Base-by-base conservation (phyloP, 257 asterid genomes). In the Nicotiana otophora region DNA sequence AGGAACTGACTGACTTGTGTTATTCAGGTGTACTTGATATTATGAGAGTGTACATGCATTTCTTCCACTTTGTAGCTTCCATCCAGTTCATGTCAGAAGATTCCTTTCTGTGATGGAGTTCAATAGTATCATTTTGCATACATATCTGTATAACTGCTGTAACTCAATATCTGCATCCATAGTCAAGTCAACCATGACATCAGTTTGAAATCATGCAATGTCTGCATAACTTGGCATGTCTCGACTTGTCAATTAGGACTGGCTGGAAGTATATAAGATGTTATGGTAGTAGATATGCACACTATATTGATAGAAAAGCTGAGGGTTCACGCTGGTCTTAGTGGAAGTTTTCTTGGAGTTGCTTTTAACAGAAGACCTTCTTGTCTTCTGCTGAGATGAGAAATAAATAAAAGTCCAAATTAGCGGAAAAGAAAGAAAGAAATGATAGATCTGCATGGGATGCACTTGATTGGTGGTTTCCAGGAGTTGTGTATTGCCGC, bases 311-410 rank as follows among this genome's bases (percentile, higher is more conserved):
- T 51, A 28, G 39, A 51, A 26, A 26, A 51, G 26, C 46, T 28
- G 80, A 75, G 63, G 80, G 46, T 75, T 75, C 63, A 75, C 46
- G 53, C 64, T 58, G 53, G 46, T 75, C 53, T 75, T 48, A 51
- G 46, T 51, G 80, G 64, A 28, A 15, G 80, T 26, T 16, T 74
- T 48, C 28, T 58, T 33, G 61, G 7, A 46, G 34, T 6, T 42
- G 23, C 62, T 74, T 74, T 11, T 48, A 58, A 74, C 39, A 8
- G 23, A 48, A 48, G 42, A 74, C 33, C 15, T 51, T 51, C 57
- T 23, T 33, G 15, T 74, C 80, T 74, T 74, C 11, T 26, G 16
- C 80, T 12, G 48, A 55, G 34, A 30, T 14, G 58, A 14, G 58
- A 48, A 48, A 20, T 23, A 74, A 74, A 74, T 74, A 23, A 2